Evolutionary conservation across 306 rosid species (phyloP), one percentile per base, ranked within the genome.

Genomic region (peach (Prunus persica)): DNA sequence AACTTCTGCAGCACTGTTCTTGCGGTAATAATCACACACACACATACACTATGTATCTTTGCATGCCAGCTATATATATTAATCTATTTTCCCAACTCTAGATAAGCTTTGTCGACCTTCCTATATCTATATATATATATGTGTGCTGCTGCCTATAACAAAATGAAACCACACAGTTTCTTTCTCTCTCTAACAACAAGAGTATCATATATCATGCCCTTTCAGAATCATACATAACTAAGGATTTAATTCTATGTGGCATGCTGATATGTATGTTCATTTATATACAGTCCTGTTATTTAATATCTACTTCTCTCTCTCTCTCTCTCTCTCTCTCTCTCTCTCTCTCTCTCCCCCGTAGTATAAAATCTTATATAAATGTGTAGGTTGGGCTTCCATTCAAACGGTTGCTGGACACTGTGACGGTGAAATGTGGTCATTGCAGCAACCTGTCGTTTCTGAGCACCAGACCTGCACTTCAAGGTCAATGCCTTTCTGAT

Each of bases 381-480:
- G n/a, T 63, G 11, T 27, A 92, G 99, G 99, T 95, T 84, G 99
- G 97, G 18, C 87, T 95, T 41, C 99, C 99, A 87, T 89, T 86
- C 92, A 95, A 90, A 86, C 76, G 97, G 84, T 85, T 87, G 74
- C 38, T 92, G 83, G 99, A 92, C 77, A 92, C 99, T 11, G 97
- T 95, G 83, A 95, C 99, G 52, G 99, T 95, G 86, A 95, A 95
- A 82, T 95, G 99, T 70, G 99, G 99, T 11, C 97, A 95, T 81
- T 95, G 99, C 75, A 87, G 98, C 64, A 95, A 92, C 86, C 97
- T 92, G 60, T 95, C 99, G 11, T 92, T 92, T 73, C 94, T 95
- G 32, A 92, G 89, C 86, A 92, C 98, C 47, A 84, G 91, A 46
- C 22, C 65, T 52, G 92, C 96, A 76, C 71, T 91, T 61, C 89